Conservation (phyloP, 2,329 filamentous ascomycete genomes). For the Thelonectria discophora region DNA sequence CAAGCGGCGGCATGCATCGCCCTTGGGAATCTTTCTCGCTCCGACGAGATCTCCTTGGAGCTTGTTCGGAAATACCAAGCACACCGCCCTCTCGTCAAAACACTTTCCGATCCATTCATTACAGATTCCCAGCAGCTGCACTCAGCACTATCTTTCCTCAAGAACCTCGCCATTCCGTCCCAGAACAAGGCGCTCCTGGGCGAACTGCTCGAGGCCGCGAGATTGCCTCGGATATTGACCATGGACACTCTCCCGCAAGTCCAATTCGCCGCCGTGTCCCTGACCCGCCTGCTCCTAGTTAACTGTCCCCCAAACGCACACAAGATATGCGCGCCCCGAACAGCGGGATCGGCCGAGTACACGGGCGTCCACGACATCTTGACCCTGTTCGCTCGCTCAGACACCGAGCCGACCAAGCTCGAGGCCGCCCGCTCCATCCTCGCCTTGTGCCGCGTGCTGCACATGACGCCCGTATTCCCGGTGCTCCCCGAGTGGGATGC, state of each 20-base stretch:
- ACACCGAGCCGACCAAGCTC: conserved; percentile 63
- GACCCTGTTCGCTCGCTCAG: conserved; percentile 49
- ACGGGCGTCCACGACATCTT: conserved; percentile 51
- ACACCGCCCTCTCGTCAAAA: conserved; percentile 54
- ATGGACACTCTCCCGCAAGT: conserved; percentile 63
- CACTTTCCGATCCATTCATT: conserved; percentile 54
- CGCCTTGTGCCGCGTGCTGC: conserved; percentile 63
- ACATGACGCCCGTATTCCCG: conserved; percentile 50
- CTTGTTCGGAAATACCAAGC: conserved; percentile 57
- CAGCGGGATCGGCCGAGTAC: conserved; percentile 35
- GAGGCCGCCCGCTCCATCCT: conserved; percentile 65
- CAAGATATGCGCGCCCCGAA: conserved; percentile 55
- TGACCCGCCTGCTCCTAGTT: conserved; percentile 65
- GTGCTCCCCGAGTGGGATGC: conserved; percentile 49
- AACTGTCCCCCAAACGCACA: conserved; percentile 62
- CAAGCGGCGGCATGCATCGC: conserved; percentile 68
- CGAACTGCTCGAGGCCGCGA: conserved; percentile 53
- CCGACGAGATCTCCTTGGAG: conserved; percentile 60
- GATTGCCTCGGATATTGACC: conserved; percentile 64
- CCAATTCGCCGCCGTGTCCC: conserved; percentile 67
- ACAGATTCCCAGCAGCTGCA: conserved; percentile 63
- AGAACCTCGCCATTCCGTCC: conserved; percentile 69
- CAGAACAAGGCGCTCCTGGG: conserved; percentile 64
- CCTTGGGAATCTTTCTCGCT: conserved; percentile 69
- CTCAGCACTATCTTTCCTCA: conserved; percentile 67